Evolutionary conservation across 805 yeast genomes (phyloP).

Genomic region (Candida taoyuanica): DNA sequence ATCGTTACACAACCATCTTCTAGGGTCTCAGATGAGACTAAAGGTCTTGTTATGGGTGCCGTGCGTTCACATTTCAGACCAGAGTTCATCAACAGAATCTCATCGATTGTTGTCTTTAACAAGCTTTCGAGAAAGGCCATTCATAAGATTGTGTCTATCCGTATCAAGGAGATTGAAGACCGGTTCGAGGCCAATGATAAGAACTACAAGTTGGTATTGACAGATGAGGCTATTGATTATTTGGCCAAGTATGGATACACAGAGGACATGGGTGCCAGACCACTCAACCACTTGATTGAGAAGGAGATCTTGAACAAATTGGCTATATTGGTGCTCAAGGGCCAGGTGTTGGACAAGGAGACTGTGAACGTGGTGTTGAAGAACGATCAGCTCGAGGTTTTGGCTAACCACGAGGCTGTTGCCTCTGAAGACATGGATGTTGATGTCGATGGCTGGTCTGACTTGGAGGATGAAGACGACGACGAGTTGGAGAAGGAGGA

Average conservation of each 20-base stretch:
- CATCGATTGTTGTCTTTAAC: conserved; percentile 90
- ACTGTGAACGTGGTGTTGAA: conserved; percentile 58
- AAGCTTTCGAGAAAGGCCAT: conserved; percentile 88
- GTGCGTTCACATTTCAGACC: conserved; percentile 93
- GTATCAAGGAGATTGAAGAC: conserved; percentile 78
- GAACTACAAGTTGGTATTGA: conserved; percentile 65
- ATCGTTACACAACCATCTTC: conserved; percentile 64
- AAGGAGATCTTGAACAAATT: conserved; percentile 78
- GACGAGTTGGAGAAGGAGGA: conserved; percentile 6
- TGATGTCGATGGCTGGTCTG: conserved; percentile 53
- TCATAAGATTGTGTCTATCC: conserved; percentile 81
- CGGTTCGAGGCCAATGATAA: conserved; percentile 85
- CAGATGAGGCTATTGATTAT: conserved; percentile 73
- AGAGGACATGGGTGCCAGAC: conserved; percentile 93
- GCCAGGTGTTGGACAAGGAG: conserved; percentile 87
- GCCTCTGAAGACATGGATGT: conserved; percentile 43
- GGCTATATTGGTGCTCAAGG: conserved; percentile 84
- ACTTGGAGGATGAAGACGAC: conserved; percentile 55
- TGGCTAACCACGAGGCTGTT: conserved; percentile 75
- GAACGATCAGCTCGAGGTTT: conserved; percentile 64
- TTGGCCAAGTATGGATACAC: conserved; percentile 86
- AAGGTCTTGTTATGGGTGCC: conserved; percentile 73
- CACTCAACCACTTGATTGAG: conserved; percentile 89
- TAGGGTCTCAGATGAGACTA: conserved; percentile 63
- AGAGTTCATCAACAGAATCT: conserved; percentile 93